Evolutionary conservation across 352 stramenopile species (phyloP), one percentile per base, ranked within the genome.

Genomic region (Globisporangium echinulatum): DNA sequence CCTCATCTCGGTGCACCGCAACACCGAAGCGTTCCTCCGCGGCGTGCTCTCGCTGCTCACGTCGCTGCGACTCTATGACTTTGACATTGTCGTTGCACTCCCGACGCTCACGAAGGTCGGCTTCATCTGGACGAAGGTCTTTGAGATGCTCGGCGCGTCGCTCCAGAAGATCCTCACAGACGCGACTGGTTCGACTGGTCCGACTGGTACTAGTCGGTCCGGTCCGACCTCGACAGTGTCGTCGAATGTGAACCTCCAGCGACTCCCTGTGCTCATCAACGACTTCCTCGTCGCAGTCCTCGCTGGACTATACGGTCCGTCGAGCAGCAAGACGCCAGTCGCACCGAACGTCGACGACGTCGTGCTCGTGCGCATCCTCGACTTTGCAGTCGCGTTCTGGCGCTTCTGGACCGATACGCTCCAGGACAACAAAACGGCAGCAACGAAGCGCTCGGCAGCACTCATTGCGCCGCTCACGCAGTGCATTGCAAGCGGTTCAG

Each of bases 321-420:
- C 56, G 48, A 56, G 52, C 7, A 55, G 13, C 9, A 59, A 49
- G 52, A 37, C 38, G 10, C 54, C 59, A 2, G 38, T 74, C 6
- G 50, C 58, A 19, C 62, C 46, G n/a, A 8, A 7, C 4, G 46
- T 85, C 0, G 75, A 85, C 37, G 81, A 92, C 58, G 33, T 68
- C 5, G 76, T 78, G 42, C 58, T 78, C 46, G 77, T 87, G 11
- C 81, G 85, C 38, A 84, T 74, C 64, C 70, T 92, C 25, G 83
- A 90, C 51, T 90, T 92, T 61, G 79, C 73, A 40, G 70, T 87
- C 8, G 67, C 68, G 15, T 91, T 91, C 50, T 92, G 83, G 83
- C 74, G 72, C 54, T 92, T 92, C 52, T 88, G 82, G 71, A 63
- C 59, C 6, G 72, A 66, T 48, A 66, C 74, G n/a, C 58, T 88